phyloP scores from a whole-genome alignment of 2,329 filamentous ascomycete genomes.

The Thielaviopsis ethacetica region DNA sequence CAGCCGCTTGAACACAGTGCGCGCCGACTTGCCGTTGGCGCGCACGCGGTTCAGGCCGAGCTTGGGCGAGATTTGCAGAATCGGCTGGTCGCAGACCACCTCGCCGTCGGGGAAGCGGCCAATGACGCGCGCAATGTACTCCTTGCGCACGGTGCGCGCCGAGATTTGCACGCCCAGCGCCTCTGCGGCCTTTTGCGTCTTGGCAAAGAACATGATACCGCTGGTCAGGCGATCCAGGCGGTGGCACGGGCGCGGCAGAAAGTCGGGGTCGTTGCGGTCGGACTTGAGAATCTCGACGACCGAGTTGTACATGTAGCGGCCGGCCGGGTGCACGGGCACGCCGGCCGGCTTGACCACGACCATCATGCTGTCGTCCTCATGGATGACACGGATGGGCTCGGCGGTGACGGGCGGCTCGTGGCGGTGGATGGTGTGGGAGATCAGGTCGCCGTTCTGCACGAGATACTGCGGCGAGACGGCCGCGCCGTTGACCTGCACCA shows the following conservation, averaged over 20 bases:
- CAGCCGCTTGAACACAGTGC: slow-evolving; percentile 78
- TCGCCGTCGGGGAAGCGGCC: slow-evolving; percentile 86
- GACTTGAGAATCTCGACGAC: slow-evolving; percentile 85
- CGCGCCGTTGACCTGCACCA: slow-evolving; percentile 67
- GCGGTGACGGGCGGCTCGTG: slow-evolving; percentile 88
- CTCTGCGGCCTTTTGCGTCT: slow-evolving; percentile 66
- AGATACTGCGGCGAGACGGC: slow-evolving; percentile 49
- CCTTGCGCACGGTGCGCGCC: slow-evolving; percentile 72
- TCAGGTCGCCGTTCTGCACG: slow-evolving; percentile 75
- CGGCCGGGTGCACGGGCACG: slow-evolving; percentile 86
- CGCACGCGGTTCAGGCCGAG: slow-evolving; percentile 87
- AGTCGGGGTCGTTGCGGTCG: slow-evolving; percentile 39
- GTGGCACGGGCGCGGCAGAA: slow-evolving; percentile 59
- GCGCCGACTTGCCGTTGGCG: slow-evolving; percentile 76
- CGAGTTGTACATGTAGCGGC: slow-evolving; percentile 90
- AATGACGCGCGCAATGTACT: slow-evolving; percentile 83
- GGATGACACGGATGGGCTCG: slow-evolving; percentile 62
- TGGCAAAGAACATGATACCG: slow-evolving; percentile 96
- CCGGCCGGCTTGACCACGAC: slow-evolving; percentile 96
- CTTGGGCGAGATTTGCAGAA: slow-evolving; percentile 87
- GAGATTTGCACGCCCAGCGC: slow-evolving; percentile 60
- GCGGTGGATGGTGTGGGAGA: slow-evolving; percentile 85
- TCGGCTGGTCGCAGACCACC: slow-evolving; percentile 81
- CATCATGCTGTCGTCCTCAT: slow-evolving; percentile 85
- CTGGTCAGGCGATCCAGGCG: slow-evolving; percentile 87